Evolutionary conservation across 2,329 filamentous ascomycete genomes (phyloP), one percentile per base, ranked within the genome.

Genomic region (Neofusicoccum sp.): DNA sequence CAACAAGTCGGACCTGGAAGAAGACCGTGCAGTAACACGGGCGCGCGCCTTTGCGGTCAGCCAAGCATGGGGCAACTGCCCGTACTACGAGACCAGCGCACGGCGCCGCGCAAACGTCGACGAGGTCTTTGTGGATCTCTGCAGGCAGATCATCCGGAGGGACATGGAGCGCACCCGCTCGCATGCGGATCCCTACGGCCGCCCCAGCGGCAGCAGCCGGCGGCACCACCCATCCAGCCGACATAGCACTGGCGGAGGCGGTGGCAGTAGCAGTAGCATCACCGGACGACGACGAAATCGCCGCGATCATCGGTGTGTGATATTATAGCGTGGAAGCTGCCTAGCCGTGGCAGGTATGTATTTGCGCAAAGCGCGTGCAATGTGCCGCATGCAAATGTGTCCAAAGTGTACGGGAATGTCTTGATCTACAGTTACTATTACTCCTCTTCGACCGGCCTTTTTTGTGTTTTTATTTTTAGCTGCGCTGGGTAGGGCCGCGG

Each of bases 71-170:
- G 89, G 88, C 20, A 87, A 87, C 67, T 90, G 90, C 36, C 92
- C 92, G 0, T 96, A 96, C 74, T 96, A 96, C 71, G 92, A 96
- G 78, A 89, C 92, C 36, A 93, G 89, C 64, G 92, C 92, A 54
- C 83, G 92, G 65, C 87, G 90, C 67, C 82, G 88, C 70, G 90
- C 89, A 64, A 96, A 96, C 68, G 92, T 96, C 14, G 91, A 96
- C 67, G 92, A 96, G 73, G 90, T 93, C 48, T 96, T 96, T 75
- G 79, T 90, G 66, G 90, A 95, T 73, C 82, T 96, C 60, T 93
- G 90, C 71, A 84, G 90, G 63, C 90, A 95, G 74, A 91, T 96
- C 77, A 85, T 95, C 61, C 83, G 87, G 63, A 89, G 86, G 68
- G 89, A 93, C 63, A 85, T 87, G 68, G 75, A 78, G 51, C 68